Conservation (phyloP, 352 stramenopile species). For the Aphanomyces cochlioides region DNA sequence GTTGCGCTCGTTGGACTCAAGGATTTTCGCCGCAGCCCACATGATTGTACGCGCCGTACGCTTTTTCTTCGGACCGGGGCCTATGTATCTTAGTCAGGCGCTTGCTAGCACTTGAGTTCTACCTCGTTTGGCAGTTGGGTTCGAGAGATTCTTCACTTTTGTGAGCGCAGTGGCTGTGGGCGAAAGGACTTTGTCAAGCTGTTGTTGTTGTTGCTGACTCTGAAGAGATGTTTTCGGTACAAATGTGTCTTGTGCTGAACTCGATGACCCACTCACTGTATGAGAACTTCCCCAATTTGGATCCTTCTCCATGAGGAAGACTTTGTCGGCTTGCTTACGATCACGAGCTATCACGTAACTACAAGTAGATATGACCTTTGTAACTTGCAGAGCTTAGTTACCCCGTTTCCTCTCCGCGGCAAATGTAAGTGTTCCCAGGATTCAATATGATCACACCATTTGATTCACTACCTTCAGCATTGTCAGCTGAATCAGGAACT, state of each 20-base stretch:
- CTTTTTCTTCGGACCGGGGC: constrained; percentile 14
- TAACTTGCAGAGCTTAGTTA: neutral
- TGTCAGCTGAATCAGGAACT: neutral
- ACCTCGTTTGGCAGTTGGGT: constrained; percentile 11
- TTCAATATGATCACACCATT: constrained; percentile 20
- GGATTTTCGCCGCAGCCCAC: constrained; percentile 19
- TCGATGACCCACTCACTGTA: neutral
- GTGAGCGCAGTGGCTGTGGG: neutral
- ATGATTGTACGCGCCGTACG: constrained; percentile 25
- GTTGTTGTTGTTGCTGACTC: neutral
- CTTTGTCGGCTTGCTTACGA: constrained; percentile 18
- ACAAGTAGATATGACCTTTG: neutral
- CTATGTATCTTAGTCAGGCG: neutral
- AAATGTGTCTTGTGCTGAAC: neutral
- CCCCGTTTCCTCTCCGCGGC: constrained; percentile 20
- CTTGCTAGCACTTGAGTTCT: neutral
- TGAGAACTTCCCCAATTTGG: constrained; percentile 10
- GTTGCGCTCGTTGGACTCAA: constrained; percentile 8
- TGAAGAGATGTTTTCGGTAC: neutral
- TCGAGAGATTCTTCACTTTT: constrained; percentile 14
- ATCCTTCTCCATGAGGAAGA: constrained; percentile 17
- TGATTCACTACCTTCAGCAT: neutral
- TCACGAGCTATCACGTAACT: constrained; percentile 26
- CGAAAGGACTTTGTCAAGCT: constrained; percentile 9
- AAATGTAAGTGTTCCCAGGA: constrained; percentile 21